Evolutionary conservation across 805 yeast genomes (phyloP), one percentile per base, ranked within the genome.

Genomic region (Yarrowia osloensis): DNA sequence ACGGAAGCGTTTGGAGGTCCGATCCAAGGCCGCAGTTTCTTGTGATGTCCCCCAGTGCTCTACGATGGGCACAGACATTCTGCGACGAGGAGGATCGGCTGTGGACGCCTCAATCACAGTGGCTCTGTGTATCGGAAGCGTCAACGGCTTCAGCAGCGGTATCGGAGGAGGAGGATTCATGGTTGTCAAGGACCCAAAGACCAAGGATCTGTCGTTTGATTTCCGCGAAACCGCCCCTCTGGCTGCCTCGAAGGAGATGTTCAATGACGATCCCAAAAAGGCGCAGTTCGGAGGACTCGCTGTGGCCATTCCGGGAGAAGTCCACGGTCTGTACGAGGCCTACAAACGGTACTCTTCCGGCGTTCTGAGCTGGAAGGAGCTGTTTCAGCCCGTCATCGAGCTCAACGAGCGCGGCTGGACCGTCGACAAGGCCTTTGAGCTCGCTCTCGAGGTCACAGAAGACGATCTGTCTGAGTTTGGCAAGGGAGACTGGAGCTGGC

Each of bases 51-150:
- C 85, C 11, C 68, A 77, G 17, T 89, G 95, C 74, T 88, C 93
- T 0, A 72, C 79, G 19, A 74, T 88, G 81, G 95, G 91, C 8
- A 81, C 81, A 5, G 77, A 81, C 6, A 84, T 89, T 19, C 76
- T 89, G 33, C 72, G 76, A 65, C 70, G 72, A 24, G 80, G 81
- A 8, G 96, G 97, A 0, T 88, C 86, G 72, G 97, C 98, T 1
- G 97, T 97, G 0, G 99, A 94, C 75, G 97, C 97, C 0, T 90
- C 97, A 0, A 88, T 94, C 2, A 88, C 97, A 0, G 89, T 90
- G 13, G 91, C 96, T 0, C 80, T 94, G 31, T 94, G 99, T 74
- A 86, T 94, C 35, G 98, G 98, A 2, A 82, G 90, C 66, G 78
- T 91, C 24, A 90, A 90, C 74, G 87, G 91, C 70, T 91, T 88